A percentile compares a stretch with the other conserved stretches of the same genome.
Evolutionary conservation across 2,329 filamentous ascomycete genomes (phyloP).

Genomic region (Penicillium sp.): DNA sequence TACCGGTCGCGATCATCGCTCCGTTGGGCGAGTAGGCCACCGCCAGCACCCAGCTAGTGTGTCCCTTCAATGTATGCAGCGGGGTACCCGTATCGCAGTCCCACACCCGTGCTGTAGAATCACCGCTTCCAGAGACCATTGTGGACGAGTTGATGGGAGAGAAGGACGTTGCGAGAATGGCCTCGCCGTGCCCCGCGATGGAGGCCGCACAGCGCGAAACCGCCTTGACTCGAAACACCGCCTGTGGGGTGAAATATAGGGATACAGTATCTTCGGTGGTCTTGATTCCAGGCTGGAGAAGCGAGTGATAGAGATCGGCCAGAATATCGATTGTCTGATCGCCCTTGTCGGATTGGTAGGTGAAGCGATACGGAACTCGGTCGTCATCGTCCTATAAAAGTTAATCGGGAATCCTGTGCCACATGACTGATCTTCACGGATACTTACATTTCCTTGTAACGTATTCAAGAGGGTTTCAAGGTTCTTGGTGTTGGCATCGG

Average conservation of each 20-base stretch:
- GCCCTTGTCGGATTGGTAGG: conserved; percentile 47
- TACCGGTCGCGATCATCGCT: conserved; percentile 74
- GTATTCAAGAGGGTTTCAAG: conserved; percentile 82
- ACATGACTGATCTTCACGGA: too few relatives aligned
- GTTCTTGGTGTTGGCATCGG: conserved; percentile 82
- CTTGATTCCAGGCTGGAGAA: conserved; percentile 48
- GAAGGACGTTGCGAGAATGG: conserved; percentile 81
- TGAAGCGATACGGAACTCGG: conserved; percentile 62
- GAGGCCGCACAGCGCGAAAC: conserved; percentile 84
- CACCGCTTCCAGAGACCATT: conserved; percentile 83
- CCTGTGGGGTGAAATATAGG: conserved; percentile 70
- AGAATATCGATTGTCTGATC: conserved; percentile 43
- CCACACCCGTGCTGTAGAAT: conserved; percentile 88
- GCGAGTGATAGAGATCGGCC: conserved; percentile 47
- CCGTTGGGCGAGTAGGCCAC: conserved; percentile 86
- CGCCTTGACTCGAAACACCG: conserved; percentile 86
- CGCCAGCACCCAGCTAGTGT: conserved; percentile 83
- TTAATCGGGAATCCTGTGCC: not conserved
- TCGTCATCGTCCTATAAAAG: conserved; percentile 51
- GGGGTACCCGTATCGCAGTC: conserved; percentile 92
- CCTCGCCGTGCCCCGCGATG: conserved; percentile 85
- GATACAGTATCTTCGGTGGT: conserved; percentile 58
- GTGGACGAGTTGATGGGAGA: conserved; percentile 70
- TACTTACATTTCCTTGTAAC: conserved; percentile 65
- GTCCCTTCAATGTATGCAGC: conserved; percentile 76